Conservation (phyloP, 345 rosid genomes). For the Litchi chinensis region DNA sequence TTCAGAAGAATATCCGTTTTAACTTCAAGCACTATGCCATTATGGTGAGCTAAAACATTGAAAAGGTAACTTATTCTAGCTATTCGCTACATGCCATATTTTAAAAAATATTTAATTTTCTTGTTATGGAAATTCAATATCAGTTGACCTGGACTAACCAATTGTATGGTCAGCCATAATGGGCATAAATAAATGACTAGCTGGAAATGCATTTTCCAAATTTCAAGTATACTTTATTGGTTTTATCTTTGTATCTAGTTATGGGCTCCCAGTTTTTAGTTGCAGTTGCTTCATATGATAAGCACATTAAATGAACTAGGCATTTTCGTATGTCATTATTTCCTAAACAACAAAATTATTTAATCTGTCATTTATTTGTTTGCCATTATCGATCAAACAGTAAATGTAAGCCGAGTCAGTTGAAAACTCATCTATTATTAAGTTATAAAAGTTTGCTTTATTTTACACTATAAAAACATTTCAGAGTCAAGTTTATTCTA, state of each 20-base stretch:
- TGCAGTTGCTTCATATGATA: background rate
- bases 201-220: background rate
- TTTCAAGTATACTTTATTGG: background rate
- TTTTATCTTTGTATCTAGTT: background rate
- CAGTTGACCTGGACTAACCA: background rate
- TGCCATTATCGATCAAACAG: background rate
- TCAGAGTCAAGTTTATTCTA: too few relatives aligned
- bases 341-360: background rate
- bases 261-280: background rate
- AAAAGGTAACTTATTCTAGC: slow-evolving; percentile 17
- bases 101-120: background rate
- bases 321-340: background rate
- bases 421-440: background rate
- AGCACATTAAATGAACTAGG: background rate
- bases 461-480: background rate
- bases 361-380: background rate
- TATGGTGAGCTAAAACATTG: background rate
- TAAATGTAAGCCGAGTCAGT: background rate
- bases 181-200: background rate
- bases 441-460: background rate
- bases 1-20: background rate
- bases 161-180: slow-evolving; percentile 1
- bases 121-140: slow-evolving; percentile 5
- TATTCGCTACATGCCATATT: background rate
- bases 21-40: background rate